A percentile compares a stretch with the other conserved stretches of the same genome.
Conservation (phyloP, 169 alveolate genomes). For the Eimeria sp. region DNA sequence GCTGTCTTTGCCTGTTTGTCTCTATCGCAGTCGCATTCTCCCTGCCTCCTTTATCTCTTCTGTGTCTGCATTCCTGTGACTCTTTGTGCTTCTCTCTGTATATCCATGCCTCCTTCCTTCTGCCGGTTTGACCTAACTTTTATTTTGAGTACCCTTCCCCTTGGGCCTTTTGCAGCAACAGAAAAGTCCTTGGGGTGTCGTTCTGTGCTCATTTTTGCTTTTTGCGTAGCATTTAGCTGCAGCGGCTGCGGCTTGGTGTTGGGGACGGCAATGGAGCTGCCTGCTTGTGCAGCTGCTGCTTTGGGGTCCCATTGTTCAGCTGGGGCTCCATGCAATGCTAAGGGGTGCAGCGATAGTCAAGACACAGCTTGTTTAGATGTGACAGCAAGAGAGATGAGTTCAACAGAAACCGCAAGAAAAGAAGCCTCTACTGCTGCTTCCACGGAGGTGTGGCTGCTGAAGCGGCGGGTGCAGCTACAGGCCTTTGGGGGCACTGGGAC, state of each 20-base stretch:
- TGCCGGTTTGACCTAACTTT: background rate
- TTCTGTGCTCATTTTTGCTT: background rate
- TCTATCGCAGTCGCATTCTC: background rate
- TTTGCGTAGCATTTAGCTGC: constrained; percentile 40
- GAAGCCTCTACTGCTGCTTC: background rate
- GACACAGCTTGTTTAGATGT: background rate
- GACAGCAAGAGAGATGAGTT: background rate
- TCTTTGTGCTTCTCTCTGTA: background rate
- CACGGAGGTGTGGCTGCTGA: background rate
- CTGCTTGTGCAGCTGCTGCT: background rate
- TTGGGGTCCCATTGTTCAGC: background rate
- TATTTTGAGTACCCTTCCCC: background rate
- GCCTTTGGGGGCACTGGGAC: background rate
- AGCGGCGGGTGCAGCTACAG: background rate
- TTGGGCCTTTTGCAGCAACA: background rate
- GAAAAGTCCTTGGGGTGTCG: background rate
- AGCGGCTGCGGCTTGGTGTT: constrained; percentile 12
- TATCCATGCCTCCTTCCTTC: background rate
- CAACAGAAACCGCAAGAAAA: background rate
- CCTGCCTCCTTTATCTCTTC: background rate
- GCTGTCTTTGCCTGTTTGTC: background rate
- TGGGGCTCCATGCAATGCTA: constrained; percentile 2
- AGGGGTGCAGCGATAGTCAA: background rate
- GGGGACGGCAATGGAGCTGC: background rate
- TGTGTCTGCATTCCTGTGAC: too few relatives aligned